Evolutionary conservation across 2,329 filamentous ascomycete species (phyloP).

Genomic region (Metarhizium anisopliae): DNA sequence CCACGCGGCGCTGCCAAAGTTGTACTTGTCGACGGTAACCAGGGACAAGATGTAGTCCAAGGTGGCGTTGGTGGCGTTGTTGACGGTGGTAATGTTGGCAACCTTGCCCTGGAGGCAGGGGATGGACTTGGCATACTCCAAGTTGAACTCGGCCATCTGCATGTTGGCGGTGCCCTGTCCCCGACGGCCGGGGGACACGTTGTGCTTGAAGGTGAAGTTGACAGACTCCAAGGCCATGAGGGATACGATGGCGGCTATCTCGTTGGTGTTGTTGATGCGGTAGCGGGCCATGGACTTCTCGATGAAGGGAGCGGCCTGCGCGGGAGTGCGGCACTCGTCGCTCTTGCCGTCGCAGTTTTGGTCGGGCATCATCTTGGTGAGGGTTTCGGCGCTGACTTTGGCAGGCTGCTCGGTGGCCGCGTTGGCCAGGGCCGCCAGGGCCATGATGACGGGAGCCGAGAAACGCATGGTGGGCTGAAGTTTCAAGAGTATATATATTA

Average conservation of each 20-base stretch:
- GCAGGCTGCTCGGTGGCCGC: not conserved
- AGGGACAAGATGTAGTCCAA: slow-evolving; percentile 33
- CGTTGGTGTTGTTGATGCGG: slow-evolving; percentile 40
- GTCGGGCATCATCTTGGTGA: slow-evolving; percentile 47
- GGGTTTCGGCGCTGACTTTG: slow-evolving; percentile 22
- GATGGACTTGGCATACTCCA: slow-evolving; percentile 37
- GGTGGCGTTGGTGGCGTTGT: slow-evolving; percentile 20
- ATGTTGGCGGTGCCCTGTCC: slow-evolving; percentile 63
- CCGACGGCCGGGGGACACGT: slow-evolving; percentile 44
- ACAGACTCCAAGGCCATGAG: slow-evolving; percentile 64
- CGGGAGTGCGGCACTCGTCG: slow-evolving; percentile 57
- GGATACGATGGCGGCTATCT: slow-evolving; percentile 61
- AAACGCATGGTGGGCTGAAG: slow-evolving; percentile 17
- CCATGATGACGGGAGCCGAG: not conserved
- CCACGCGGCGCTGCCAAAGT: slow-evolving; percentile 46
- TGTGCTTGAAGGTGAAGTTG: slow-evolving; percentile 63
- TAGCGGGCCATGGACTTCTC: slow-evolving; percentile 48
- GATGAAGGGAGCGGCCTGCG: slow-evolving; percentile 49
- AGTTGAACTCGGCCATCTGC: slow-evolving; percentile 37
- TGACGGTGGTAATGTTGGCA: slow-evolving; percentile 16
- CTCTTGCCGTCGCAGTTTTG: slow-evolving; percentile 40
- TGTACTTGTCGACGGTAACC: slow-evolving; percentile 38
- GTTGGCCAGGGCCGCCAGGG: slow-evolving; percentile 7
- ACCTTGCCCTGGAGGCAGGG: slow-evolving; percentile 25
- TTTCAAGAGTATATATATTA: too few species aligned